phyloP scores from a whole-genome alignment of 2,329 filamentous ascomycete genomes.

The Knufia petricola region DNA sequence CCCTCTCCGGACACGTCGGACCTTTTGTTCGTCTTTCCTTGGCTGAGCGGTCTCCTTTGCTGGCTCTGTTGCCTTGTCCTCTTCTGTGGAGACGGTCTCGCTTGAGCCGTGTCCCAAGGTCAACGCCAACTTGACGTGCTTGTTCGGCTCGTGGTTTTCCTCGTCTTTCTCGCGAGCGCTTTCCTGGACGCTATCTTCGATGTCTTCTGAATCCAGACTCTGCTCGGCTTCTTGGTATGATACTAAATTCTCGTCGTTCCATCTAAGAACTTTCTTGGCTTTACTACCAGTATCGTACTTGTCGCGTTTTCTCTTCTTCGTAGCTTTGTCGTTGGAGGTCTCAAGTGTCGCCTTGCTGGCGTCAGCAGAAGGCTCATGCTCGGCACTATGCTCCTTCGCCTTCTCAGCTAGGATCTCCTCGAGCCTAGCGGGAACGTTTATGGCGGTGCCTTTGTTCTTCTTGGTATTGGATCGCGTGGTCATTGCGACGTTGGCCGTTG shows the following conservation, averaged over 20 bases:
- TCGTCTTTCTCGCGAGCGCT: background rate
- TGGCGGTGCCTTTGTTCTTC: constrained; percentile 32
- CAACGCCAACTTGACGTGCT: constrained; percentile 5
- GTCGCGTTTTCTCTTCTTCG: constrained; percentile 1
- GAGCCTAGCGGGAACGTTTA: constrained; percentile 15
- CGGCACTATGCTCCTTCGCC: constrained; percentile 6
- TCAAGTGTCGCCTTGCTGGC: constrained; percentile 4
- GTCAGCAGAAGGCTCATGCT: background rate
- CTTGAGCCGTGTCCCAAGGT: background rate
- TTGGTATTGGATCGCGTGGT: constrained; percentile 35
- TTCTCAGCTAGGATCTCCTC: constrained; percentile 18
- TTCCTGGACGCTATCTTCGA: constrained; percentile 7
- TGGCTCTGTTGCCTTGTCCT: background rate
- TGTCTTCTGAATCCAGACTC: background rate
- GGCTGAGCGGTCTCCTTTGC: background rate
- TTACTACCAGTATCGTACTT: constrained; percentile 1
- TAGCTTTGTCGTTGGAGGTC: background rate
- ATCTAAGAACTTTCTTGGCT: constrained; percentile 8
- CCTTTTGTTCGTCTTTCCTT: constrained; percentile 4
- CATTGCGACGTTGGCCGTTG: constrained; percentile 34
- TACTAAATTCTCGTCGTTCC: constrained; percentile 8
- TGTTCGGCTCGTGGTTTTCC: background rate
- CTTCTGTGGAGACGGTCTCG: too few species aligned
- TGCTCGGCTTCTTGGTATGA: constrained; percentile 3
- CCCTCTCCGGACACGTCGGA: constrained; percentile 18